Evolutionary conservation across 345 rosid species (phyloP).

Genomic region (Populus euphratica): DNA sequence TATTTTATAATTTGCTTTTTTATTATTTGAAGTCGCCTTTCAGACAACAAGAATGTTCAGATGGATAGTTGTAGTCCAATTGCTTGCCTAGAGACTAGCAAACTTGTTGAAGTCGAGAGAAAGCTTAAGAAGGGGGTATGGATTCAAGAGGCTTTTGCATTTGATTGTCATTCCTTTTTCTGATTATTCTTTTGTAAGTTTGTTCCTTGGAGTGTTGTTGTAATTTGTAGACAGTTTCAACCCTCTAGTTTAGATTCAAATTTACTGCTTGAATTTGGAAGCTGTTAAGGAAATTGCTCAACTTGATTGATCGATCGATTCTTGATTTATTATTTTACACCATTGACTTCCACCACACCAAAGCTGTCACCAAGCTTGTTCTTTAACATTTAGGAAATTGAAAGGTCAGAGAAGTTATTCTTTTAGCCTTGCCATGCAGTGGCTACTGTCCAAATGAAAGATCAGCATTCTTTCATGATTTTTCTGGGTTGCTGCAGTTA

Average conservation of each 20-base stretch:
- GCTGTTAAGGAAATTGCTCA: not conserved
- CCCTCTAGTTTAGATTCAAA: constrained; percentile 18
- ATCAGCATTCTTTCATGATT: not conserved
- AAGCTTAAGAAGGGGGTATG: not conserved
- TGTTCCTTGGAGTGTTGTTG: constrained; percentile 3
- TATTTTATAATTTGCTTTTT: not conserved
- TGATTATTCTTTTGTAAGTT: constrained; percentile 14
- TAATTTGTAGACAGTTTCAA: constrained; percentile 15
- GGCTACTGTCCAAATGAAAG: not conserved
- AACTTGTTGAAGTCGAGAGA: constrained; percentile 6
- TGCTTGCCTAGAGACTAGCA: not conserved
- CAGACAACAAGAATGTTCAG: not conserved
- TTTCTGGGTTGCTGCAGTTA: not conserved
- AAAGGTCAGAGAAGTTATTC: not conserved
- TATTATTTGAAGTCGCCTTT: not conserved
- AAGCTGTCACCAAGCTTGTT: not conserved
- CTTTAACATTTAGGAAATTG: not conserved
- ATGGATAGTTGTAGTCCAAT: not conserved
- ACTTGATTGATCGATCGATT: constrained; percentile 15
- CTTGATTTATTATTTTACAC: not conserved
- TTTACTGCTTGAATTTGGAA: not conserved
- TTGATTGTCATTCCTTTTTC: constrained; percentile 1
- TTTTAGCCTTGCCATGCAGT: not conserved
- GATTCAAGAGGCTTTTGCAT: not conserved
- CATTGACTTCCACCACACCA: not conserved